These are phyloP conservation scores for Ophiocordyceps robertsii DNA, from an alignment of 2,329 filamentous ascomycete genomes.

Conservation along the genomic window DNA sequence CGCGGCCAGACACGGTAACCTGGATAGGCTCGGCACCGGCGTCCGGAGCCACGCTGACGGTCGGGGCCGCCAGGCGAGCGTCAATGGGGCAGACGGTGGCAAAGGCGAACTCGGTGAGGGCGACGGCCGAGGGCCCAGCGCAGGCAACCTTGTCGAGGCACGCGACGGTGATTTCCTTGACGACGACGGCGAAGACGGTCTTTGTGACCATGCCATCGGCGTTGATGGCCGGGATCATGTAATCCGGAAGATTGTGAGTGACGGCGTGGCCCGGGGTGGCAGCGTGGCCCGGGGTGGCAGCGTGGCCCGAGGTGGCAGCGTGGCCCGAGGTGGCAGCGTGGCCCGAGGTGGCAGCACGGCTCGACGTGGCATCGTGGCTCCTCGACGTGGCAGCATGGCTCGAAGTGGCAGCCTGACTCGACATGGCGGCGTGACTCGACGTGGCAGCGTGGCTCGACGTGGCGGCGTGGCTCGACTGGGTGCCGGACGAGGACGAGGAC, in stretches of 20 bases:
- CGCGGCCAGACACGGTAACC: not conserved
- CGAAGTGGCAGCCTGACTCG: too few species aligned
- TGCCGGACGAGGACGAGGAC: not conserved
- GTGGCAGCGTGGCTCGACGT: too few species aligned
- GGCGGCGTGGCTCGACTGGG: not conserved
- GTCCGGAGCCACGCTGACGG: not conserved
- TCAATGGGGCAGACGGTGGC: not conserved
- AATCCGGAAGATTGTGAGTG: not conserved
- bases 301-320: too few species aligned
- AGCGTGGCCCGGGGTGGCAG: too few species aligned
- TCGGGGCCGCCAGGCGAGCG: not conserved
- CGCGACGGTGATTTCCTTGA: not conserved
- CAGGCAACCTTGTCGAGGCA: not conserved
- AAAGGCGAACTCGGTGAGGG: not conserved
- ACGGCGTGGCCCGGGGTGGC: not conserved
- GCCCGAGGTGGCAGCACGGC: too few species aligned
- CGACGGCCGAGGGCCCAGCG: not conserved
- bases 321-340: not conserved
- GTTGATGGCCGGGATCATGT: not conserved
- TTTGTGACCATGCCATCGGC: not conserved
- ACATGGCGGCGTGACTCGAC: too few species aligned
- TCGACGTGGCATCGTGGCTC: too few species aligned
- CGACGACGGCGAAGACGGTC: not conserved
- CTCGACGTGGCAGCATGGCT: not conserved
- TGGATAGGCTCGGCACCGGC: not conserved